Conservation (phyloP, 176 grass and related monocot genomes). For the Ananas comosus region DNA sequence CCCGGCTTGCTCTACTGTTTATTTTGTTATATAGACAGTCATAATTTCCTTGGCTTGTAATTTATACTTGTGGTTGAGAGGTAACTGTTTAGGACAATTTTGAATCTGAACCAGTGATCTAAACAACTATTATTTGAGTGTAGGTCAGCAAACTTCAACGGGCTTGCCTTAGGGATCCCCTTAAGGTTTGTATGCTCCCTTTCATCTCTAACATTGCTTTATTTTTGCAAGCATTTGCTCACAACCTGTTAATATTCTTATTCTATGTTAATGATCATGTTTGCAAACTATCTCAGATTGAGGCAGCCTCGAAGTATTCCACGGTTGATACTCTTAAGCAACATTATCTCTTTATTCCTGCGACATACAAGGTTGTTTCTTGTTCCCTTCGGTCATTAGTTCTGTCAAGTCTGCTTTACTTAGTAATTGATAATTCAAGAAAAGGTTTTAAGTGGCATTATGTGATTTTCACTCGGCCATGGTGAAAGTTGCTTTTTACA, state of each 20-base stretch:
- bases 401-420: too few species aligned
- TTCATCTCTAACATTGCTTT: not conserved
- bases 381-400: too few species aligned
- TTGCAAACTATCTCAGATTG: conserved; percentile 34
- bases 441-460: too few species aligned
- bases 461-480: too few species aligned
- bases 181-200: conserved; percentile 34
- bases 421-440: too few species aligned
- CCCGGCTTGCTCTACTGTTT: too few species aligned
- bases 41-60: too few species aligned
- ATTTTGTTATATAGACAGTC: too few species aligned
- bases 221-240: not conserved
- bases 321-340: conserved; percentile 83
- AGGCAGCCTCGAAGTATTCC: conserved; percentile 73
- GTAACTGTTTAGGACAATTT: too few species aligned
- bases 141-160: conserved; percentile 82
- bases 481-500: too few species aligned
- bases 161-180: conserved; percentile 87
- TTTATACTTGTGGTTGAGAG: too few species aligned
- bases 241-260: conserved; percentile 48
- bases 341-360: conserved; percentile 59
- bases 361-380: conserved; percentile 54
- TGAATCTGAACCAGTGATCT: too few species aligned
- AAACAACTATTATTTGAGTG: not conserved
- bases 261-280: not conserved